These are phyloP conservation scores for Daldinia sp. DNA, from an alignment of 2,329 filamentous ascomycete species.

Conservation along the genomic window DNA sequence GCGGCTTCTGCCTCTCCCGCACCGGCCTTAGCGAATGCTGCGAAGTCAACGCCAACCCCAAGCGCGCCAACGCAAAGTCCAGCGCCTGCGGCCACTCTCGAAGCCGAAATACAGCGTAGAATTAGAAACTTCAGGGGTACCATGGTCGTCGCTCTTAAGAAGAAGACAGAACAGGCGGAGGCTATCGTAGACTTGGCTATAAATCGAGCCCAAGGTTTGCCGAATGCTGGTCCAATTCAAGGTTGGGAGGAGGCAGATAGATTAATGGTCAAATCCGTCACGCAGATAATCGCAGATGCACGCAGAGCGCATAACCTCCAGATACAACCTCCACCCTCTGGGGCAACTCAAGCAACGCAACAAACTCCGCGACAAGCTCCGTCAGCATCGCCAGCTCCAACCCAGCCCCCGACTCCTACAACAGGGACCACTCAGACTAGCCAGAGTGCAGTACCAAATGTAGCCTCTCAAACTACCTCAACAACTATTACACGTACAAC, in stretches of 20 bases:
- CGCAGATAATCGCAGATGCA: conserved; percentile 44
- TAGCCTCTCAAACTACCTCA: conserved; percentile 5
- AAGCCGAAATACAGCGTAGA: conserved; percentile 45
- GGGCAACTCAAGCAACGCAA: conserved; percentile 28
- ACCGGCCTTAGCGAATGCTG: conserved; percentile 25
- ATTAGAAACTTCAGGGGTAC: conserved; percentile 44
- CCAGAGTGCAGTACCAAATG: conserved; percentile 10
- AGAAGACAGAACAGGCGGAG: conserved; percentile 45
- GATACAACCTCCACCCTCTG: conserved; percentile 26
- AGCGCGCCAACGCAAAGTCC: conserved; percentile 41
- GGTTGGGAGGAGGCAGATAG: conserved; percentile 46
- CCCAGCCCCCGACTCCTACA: conserved; percentile 30
- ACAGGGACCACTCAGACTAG: conserved; percentile 15
- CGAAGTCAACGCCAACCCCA: conserved; percentile 40
- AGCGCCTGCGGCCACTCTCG: conserved; percentile 37
- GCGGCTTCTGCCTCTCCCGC: conserved; percentile 42
- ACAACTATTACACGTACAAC: conserved; percentile 17
- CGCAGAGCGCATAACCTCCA: conserved; percentile 40
- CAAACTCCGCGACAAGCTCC: conserved; percentile 32
- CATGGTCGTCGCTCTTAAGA: conserved; percentile 45
- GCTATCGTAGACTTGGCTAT: conserved; percentile 47
- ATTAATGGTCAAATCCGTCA: conserved; percentile 45
- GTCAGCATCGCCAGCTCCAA: conserved; percentile 39
- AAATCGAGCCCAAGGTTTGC: conserved; percentile 45
- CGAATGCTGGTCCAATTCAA: conserved; percentile 39